Evolutionary conservation across 768 basidiomycete genomes (phyloP), one percentile per base, ranked within the genome.

Genomic region (Termitomyces sp.): DNA sequence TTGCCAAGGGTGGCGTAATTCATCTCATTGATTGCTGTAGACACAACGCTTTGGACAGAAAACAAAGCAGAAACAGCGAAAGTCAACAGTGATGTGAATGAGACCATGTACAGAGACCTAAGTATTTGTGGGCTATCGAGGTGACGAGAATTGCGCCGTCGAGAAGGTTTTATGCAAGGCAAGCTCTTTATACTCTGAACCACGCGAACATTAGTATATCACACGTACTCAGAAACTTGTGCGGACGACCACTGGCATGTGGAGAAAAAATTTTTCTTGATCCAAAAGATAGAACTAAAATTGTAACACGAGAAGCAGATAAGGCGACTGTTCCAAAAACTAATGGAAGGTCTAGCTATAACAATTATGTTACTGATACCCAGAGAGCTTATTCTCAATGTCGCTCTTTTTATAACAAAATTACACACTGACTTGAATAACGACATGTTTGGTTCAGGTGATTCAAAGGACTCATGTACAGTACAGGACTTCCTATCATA

Each of bases 1-100:
- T 73, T 62, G 57, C 69, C 69, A n/a, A 77, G 70, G 25, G 67
- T 69, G 20, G 69, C 68, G 56, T 71, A 66, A 11, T 45, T 40
- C 29, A 67, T 73, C 36, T 11, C 53, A 51, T 69, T 68, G 17
- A 65, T 59, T 4, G 67, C 64, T n/a, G 60, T 58, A 8, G 68
- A 66, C 45, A 56, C 53, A 12, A 59, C 66, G 40, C 56, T 50
- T 49, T 56, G 63, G 29, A 60, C 62, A 61, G 49, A 63, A 51
- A 63, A 57, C 61, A 66, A 64, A 63, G 63, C 60, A 34, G 65
- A 63, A 15, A 61, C 57, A 37, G 61, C 47, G 48, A 64, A 36
- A 54, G 65, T 55, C 25, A 68, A 50, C 60, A 46, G 48, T 43
- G 65, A 65, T 29, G 60, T 59, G 48, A 68, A 62, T 20, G 40